phyloP scores from a whole-genome alignment of 306 rosid genomes.

The Inga oerstediana region DNA sequence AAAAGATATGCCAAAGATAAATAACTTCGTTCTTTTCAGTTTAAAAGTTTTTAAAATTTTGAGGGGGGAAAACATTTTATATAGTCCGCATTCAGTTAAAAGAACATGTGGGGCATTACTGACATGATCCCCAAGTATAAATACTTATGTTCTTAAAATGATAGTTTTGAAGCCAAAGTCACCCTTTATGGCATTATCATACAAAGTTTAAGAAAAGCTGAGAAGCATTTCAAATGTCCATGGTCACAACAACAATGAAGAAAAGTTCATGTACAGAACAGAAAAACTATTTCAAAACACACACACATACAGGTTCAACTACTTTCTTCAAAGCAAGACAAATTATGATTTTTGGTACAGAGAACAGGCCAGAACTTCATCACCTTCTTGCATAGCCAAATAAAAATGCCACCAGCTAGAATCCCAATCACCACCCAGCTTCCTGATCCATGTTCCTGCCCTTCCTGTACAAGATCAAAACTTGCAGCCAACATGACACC shows the following conservation, averaged over 20 bases:
- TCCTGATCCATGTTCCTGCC: slow-evolving; percentile 86
- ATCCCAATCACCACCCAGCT: slow-evolving; percentile 93
- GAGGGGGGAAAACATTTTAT: neutral
- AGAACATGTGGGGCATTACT: neutral
- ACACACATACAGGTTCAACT: neutral
- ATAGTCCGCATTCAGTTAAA: neutral
- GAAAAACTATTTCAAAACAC: neutral
- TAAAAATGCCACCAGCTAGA: slow-evolving; percentile 87
- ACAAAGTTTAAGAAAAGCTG: neutral
- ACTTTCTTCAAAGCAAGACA: slow-evolving; percentile 3
- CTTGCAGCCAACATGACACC: slow-evolving; percentile 99
- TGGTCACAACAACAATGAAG: neutral
- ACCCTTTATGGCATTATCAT: neutral
- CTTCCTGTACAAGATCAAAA: slow-evolving; percentile 93
- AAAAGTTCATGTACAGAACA: slow-evolving; percentile 21
- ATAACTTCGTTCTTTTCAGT: neutral
- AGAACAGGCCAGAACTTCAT: slow-evolving; percentile 32
- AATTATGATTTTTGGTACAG: slow-evolving; percentile 18
- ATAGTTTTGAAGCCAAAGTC: neutral
- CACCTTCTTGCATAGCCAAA: slow-evolving; percentile 94
- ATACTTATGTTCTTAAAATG: neutral
- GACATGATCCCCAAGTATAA: neutral
- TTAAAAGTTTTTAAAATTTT: neutral
- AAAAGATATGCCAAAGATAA: neutral
- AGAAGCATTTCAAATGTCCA: neutral